phyloP scores from a whole-genome alignment of 2,329 filamentous ascomycete genomes.

The Ophiostoma australiae region DNA sequence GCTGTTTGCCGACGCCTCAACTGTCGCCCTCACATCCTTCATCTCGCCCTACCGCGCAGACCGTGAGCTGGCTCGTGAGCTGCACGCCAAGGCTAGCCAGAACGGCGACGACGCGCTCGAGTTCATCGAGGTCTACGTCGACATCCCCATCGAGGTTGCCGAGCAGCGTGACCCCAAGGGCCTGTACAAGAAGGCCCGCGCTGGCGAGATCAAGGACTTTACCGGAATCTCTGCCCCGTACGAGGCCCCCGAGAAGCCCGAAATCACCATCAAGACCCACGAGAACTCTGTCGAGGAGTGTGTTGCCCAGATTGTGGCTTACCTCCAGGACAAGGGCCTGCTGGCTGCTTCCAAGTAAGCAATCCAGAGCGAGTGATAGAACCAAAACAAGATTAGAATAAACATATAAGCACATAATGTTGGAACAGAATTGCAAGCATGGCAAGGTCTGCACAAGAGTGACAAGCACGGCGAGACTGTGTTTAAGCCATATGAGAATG shows the following conservation, averaged over 20 bases:
- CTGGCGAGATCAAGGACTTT: constrained; percentile 94
- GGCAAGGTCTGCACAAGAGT: neutral
- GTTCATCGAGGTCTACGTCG: constrained; percentile 91
- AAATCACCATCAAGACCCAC: constrained; percentile 81
- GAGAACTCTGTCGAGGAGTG: constrained; percentile 82
- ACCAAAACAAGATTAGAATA: neutral
- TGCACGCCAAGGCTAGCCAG: constrained; percentile 62
- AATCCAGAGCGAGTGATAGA: neutral
- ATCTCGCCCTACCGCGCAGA: constrained; percentile 93
- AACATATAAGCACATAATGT: neutral
- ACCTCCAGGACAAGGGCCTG: constrained; percentile 66
- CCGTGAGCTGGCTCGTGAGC: constrained; percentile 70
- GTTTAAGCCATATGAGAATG: neutral
- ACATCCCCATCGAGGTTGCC: constrained; percentile 84
- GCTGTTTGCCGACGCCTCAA: constrained; percentile 86
- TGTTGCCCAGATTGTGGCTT: constrained; percentile 76
- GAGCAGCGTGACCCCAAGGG: constrained; percentile 97
- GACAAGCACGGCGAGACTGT: neutral
- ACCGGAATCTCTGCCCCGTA: constrained; percentile 94
- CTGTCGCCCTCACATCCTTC: constrained; percentile 88
- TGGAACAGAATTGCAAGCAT: neutral
- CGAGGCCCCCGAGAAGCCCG: constrained; percentile 77
- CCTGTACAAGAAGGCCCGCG: constrained; percentile 92
- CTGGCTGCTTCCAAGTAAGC: constrained; percentile 30
- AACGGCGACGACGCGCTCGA: constrained; percentile 64